These are phyloP conservation scores for Meyerozyma smithsonii DNA, from an alignment of 1,139 yeast species.

Conservation along the genomic window DNA sequence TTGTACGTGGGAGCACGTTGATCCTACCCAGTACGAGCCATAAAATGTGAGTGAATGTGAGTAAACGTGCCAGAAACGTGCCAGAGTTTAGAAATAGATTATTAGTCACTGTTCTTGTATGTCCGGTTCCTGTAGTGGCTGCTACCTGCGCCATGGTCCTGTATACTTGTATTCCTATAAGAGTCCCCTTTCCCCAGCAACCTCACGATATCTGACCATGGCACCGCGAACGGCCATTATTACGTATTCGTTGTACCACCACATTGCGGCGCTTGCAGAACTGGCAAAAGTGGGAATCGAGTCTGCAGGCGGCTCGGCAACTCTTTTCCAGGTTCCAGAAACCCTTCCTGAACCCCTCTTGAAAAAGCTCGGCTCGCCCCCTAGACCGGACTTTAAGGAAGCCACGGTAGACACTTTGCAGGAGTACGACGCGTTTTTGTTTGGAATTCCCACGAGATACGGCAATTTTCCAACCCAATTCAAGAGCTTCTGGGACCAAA, in stretches of 20 bases:
- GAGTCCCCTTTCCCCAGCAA: no score
- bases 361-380: slow-evolving; percentile 27
- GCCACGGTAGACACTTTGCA: slow-evolving; percentile 29
- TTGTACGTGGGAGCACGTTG: slow-evolving; percentile 22
- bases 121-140: no score
- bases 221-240: slow-evolving; percentile 35
- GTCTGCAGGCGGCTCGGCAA: slow-evolving; percentile 36
- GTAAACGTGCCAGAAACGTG: no score
- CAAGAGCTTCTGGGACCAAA: slow-evolving; percentile 35
- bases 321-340: slow-evolving; percentile 34
- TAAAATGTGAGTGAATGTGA: background rate
- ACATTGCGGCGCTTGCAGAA: slow-evolving; percentile 31
- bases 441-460: slow-evolving; percentile 37
- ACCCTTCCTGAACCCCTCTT: slow-evolving; percentile 29
- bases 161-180: no score
- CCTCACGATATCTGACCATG: no score
- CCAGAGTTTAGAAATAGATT: no score
- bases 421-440: slow-evolving; percentile 32
- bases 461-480: slow-evolving; percentile 37
- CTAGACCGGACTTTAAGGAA: slow-evolving; percentile 29
- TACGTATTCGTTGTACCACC: slow-evolving; percentile 35
- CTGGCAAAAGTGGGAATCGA: slow-evolving; percentile 33
- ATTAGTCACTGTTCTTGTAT: no score
- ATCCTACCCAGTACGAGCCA: slow-evolving; percentile 21
- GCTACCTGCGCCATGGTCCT: no score